Conservation (phyloP, 345 rosid species). For the Xanthoceras sorbifolium region DNA sequence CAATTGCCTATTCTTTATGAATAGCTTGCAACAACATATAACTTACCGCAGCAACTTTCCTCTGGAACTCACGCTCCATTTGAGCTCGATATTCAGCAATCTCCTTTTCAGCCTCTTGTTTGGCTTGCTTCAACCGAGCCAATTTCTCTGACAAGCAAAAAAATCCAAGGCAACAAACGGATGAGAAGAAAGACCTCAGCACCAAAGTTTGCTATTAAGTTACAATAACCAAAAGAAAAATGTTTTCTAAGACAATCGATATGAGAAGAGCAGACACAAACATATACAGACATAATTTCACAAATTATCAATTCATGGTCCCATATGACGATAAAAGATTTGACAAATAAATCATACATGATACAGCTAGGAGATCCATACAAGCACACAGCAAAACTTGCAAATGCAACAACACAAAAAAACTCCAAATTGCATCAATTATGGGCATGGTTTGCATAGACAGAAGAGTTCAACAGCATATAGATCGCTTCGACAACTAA, state of each 20-base stretch:
- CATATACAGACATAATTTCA: neutral
- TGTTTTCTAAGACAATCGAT: neutral
- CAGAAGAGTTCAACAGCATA: neutral
- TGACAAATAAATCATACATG: neutral
- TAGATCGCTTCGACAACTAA: neutral
- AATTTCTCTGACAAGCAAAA: slow-evolving; percentile 54
- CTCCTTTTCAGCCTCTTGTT: slow-evolving; percentile 94
- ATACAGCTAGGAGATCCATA: neutral
- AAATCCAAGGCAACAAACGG: neutral
- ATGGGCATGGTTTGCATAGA: neutral
- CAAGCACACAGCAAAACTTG: neutral
- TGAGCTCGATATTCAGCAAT: slow-evolving; percentile 71
- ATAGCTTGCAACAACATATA: neutral
- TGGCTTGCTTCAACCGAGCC: slow-evolving; percentile 87
- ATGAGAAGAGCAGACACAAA: neutral
- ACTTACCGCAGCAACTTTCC: slow-evolving; percentile 74
- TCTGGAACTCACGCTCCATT: slow-evolving; percentile 79
- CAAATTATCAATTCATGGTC: neutral
- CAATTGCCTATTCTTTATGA: neutral
- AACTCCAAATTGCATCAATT: neutral
- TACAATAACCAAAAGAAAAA: neutral
- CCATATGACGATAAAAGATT: neutral
- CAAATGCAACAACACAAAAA: neutral
- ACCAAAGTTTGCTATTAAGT: neutral
- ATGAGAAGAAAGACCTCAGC: neutral